Conservation (phyloP, 2,329 filamentous ascomycete genomes). For the Microascus cirrosus region DNA sequence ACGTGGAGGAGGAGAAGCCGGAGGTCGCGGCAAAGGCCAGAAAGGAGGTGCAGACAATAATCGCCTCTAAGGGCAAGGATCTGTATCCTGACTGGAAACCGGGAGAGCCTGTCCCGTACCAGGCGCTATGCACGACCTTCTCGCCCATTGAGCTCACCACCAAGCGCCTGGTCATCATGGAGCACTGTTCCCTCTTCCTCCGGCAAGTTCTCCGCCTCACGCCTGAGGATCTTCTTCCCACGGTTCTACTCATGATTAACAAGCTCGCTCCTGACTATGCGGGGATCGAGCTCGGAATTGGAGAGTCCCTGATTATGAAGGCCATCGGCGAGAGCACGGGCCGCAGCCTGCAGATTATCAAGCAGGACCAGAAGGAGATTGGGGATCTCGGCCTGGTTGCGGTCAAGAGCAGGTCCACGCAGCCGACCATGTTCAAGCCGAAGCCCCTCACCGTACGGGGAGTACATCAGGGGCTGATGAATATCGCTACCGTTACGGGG, state of each 20-base stretch:
- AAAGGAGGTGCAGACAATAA: slow-evolving; percentile 60
- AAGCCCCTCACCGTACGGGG: slow-evolving; percentile 78
- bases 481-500: slow-evolving; percentile 76
- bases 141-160: slow-evolving; percentile 91
- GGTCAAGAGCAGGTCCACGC: slow-evolving; percentile 87
- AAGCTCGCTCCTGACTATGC: slow-evolving; percentile 95
- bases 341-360: slow-evolving; percentile 78
- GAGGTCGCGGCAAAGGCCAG: slow-evolving; percentile 63
- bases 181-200: slow-evolving; percentile 82
- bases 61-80: slow-evolving; percentile 52
- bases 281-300: slow-evolving; percentile 94
- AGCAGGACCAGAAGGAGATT: slow-evolving; percentile 91
- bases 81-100: slow-evolving; percentile 93
- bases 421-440: slow-evolving; percentile 97
- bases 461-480: slow-evolving; percentile 79
- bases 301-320: slow-evolving; percentile 97
- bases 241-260: slow-evolving; percentile 92
- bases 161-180: slow-evolving; percentile 78
- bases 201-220: slow-evolving; percentile 90
- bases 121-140: slow-evolving; percentile 87
- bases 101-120: slow-evolving; percentile 84
- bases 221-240: slow-evolving; percentile 76
- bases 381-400: slow-evolving; percentile 91
- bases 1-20: slow-evolving; percentile 53
- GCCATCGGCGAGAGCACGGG: slow-evolving; percentile 92